These are phyloP conservation scores for Boletus smithii DNA, from an alignment of 1,284 basidiomycete genomes.

Conservation along the genomic window DNA sequence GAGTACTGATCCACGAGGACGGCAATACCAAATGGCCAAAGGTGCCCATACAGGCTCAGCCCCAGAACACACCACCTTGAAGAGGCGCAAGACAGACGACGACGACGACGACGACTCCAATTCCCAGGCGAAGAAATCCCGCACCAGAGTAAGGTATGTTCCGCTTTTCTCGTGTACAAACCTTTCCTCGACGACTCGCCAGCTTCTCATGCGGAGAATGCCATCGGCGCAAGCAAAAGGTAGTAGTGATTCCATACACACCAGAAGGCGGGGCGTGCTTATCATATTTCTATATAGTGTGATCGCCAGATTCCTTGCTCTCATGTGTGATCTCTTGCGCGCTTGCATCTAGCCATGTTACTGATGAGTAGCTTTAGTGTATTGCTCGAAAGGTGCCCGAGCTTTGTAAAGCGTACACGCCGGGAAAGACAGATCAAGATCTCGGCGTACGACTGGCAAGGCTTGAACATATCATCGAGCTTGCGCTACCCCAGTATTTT, in stretches of 20 bases:
- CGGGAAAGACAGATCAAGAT: conserved; percentile 80
- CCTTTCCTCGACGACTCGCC: conserved; percentile 10
- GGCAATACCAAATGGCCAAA: conserved; percentile 26
- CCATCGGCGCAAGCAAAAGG: conserved; percentile 81
- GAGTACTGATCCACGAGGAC: conserved; percentile 33
- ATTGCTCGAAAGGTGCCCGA: conserved; percentile 79
- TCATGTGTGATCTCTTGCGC: conserved; percentile 47
- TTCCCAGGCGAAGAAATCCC: conserved; percentile 59
- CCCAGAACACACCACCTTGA: conserved; percentile 35
- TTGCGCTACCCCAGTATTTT: conserved; percentile 71
- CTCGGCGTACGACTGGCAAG: conserved; percentile 65
- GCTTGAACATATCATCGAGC: conserved; percentile 75
- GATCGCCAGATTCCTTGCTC: conserved; percentile 78
- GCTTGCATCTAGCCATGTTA: conserved; percentile 9
- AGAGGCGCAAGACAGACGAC: conserved; percentile 64
- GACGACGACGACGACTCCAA: conserved; percentile 46
- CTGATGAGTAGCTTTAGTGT: conserved; percentile 46
- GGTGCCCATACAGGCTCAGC: conserved; percentile 14
- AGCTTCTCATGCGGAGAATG: conserved; percentile 87
- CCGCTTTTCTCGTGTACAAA: conserved; percentile 6
- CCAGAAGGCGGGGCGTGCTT: conserved; percentile 17
- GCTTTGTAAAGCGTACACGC: conserved; percentile 80
- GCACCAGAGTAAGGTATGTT: conserved; percentile 66
- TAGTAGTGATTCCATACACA: conserved; percentile 24
- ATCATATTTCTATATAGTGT: conserved; percentile 46